A percentile compares a stretch with the other conserved stretches of the same genome.
phyloP scores from a whole-genome alignment of 768 basidiomycete species.

The Mycena olivaceomarginata region DNA sequence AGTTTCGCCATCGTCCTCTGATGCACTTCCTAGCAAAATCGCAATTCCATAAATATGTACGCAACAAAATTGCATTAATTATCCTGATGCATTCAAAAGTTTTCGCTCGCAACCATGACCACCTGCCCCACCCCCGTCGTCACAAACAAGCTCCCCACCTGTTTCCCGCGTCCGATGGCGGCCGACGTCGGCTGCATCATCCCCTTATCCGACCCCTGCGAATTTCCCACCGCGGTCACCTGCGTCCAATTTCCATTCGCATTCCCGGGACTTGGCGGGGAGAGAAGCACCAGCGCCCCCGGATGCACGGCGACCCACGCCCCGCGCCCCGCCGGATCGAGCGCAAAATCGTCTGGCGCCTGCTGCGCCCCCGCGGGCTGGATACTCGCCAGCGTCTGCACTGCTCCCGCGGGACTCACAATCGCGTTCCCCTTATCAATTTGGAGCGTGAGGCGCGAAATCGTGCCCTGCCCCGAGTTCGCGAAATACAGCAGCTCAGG shows the following conservation, averaged over 20 bases:
- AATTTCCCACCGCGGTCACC: background rate
- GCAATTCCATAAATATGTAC: too few relatives aligned
- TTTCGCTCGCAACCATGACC: background rate
- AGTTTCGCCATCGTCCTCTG: too few relatives aligned
- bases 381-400: background rate
- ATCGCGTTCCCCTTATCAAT: background rate
- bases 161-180: background rate
- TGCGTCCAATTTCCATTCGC: background rate
- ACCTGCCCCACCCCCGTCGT: background rate
- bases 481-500: background rate
- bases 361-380: background rate
- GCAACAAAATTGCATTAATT: too few relatives aligned
- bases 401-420: background rate
- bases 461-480: background rate
- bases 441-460: background rate
- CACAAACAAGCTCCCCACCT: background rate
- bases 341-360: conserved; percentile 29
- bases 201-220: too few relatives aligned
- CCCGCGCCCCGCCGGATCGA: conserved; percentile 9
- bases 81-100: too few relatives aligned
- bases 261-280: background rate
- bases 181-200: background rate
- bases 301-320: conserved; percentile 35
- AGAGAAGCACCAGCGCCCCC: conserved; percentile 10
- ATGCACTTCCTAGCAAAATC: too few relatives aligned